These are phyloP conservation scores for Colletotrichum sp. DNA, from an alignment of 2,329 filamentous ascomycete species.

Conservation along the genomic window DNA sequence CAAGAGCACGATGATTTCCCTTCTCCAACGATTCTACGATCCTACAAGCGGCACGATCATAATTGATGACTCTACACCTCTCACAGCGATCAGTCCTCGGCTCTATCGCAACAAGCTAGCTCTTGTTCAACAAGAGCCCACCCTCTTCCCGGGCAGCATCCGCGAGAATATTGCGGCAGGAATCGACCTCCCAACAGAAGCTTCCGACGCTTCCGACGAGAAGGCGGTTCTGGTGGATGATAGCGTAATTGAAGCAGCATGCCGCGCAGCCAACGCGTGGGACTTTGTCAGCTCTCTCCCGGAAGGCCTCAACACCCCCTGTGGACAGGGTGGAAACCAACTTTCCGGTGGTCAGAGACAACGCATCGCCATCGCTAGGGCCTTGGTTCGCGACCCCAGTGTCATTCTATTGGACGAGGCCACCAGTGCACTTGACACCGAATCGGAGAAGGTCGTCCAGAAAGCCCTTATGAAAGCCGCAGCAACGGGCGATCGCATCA, in stretches of 20 bases:
- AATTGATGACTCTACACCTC: neutral
- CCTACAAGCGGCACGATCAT: neutral
- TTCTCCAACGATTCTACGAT: slow-evolving; percentile 43
- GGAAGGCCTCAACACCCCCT: slow-evolving; percentile 62
- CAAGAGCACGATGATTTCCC: slow-evolving; percentile 64
- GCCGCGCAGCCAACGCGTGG: slow-evolving; percentile 59
- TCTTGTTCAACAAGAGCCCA: slow-evolving; percentile 18
- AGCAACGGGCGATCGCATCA: slow-evolving; percentile 1
- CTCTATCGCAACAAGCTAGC: neutral
- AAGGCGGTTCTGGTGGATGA: slow-evolving; percentile 22
- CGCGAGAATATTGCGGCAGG: slow-evolving; percentile 61
- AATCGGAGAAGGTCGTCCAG: slow-evolving; percentile 70
- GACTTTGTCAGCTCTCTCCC: slow-evolving; percentile 62
- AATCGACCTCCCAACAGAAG: slow-evolving; percentile 23
- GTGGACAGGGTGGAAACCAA: slow-evolving; percentile 71
- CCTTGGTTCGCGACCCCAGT: slow-evolving; percentile 68
- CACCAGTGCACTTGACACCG: slow-evolving; percentile 67
- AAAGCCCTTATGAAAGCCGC: slow-evolving; percentile 54
- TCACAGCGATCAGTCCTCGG: neutral
- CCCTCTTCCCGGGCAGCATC: slow-evolving; percentile 47
- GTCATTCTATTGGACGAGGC: slow-evolving; percentile 77
- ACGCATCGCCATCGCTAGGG: slow-evolving; percentile 74
- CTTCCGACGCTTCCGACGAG: neutral
- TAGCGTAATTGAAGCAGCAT: slow-evolving; percentile 52
- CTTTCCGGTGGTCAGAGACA: slow-evolving; percentile 77